Evolutionary conservation across 768 basidiomycete genomes (phyloP).

Genomic region (Auriscalpium microsporum): DNA sequence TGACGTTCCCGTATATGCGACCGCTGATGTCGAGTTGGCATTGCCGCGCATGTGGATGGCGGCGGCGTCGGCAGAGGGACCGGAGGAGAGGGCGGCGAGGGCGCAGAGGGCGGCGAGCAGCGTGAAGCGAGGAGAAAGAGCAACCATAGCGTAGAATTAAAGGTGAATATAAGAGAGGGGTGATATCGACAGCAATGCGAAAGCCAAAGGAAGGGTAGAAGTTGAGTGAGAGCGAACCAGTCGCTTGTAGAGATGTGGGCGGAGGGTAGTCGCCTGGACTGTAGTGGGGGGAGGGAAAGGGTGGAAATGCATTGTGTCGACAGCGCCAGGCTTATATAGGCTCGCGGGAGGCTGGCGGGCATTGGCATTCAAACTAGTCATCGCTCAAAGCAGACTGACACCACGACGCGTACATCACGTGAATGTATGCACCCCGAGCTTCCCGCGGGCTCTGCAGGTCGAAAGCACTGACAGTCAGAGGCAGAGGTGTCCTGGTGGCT

Average conservation of each 20-base stretch:
- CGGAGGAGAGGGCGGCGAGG: conserved; percentile 34
- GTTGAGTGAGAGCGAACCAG: conserved; percentile 9
- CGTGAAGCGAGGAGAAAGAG: conserved; percentile 39
- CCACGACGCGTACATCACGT: too few relatives aligned
- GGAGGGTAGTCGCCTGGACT: conserved; percentile 12
- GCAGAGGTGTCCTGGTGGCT: too few relatives aligned
- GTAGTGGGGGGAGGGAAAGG: conserved; percentile 10
- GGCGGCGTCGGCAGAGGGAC: conserved; percentile 32
- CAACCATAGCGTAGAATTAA: conserved; percentile 33
- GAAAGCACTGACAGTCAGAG: too few relatives aligned
- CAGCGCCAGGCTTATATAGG: background rate
- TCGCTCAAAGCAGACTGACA: too few relatives aligned
- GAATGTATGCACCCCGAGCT: too few relatives aligned
- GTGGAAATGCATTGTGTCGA: background rate
- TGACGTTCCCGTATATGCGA: background rate
- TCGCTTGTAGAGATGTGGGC: conserved; percentile 11
- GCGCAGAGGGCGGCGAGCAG: conserved; percentile 37
- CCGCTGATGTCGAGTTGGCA: background rate
- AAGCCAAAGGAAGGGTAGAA: conserved; percentile 9
- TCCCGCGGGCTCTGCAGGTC: too few relatives aligned
- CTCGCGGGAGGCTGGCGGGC: background rate
- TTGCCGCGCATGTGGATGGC: conserved; percentile 20
- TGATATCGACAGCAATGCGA: conserved; percentile 10
- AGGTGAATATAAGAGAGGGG: background rate
- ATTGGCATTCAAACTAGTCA: background rate